Evolutionary conservation across 257 asterid genomes (phyloP).

Genomic region (Solanum corneliomulleri): DNA sequence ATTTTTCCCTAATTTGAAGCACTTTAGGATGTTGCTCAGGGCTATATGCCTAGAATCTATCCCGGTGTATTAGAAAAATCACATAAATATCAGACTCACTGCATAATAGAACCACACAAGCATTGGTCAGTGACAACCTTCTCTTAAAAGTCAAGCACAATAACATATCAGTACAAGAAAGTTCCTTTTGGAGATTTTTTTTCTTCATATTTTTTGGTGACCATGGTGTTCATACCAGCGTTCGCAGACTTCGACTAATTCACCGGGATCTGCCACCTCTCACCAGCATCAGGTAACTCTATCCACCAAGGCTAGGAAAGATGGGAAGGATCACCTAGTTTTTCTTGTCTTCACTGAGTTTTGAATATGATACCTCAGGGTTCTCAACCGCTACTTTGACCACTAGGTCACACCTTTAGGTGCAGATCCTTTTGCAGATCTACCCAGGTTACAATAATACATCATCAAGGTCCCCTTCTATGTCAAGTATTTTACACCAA

Average conservation of each 20-base stretch:
- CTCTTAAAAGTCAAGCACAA: background rate
- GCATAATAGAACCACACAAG: background rate
- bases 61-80: conserved; percentile 39
- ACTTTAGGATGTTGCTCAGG: conserved; percentile 92
- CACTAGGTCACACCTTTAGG: background rate
- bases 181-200: background rate
- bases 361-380: background rate
- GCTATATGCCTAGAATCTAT: conserved; percentile 69
- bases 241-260: background rate
- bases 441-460: background rate
- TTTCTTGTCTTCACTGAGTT: background rate
- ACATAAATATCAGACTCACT: conserved; percentile 5
- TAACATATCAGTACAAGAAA: background rate
- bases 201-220: background rate
- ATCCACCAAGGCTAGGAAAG: background rate
- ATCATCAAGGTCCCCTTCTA: background rate
- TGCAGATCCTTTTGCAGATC: background rate
- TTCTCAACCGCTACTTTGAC: background rate
- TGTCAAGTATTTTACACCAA: background rate
- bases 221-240: background rate
- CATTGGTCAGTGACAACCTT: background rate
- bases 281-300: background rate
- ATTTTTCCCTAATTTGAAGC: conserved; percentile 89
- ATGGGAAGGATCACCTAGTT: background rate
- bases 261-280: background rate